Conservation (phyloP, 768 basidiomycete species). For the Collybia sordida region DNA sequence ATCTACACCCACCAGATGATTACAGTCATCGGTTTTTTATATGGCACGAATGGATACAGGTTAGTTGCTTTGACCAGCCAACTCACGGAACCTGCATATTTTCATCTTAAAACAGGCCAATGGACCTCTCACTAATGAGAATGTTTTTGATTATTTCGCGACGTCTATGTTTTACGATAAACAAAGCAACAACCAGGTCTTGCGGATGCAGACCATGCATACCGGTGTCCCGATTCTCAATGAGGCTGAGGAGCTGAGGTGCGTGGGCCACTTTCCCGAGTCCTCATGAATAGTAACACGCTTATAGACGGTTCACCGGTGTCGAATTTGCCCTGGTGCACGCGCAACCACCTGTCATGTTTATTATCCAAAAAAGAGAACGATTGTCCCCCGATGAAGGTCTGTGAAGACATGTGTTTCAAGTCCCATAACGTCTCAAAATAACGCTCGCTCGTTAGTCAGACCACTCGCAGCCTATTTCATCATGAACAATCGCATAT, state of each 20-base stretch:
- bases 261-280: constrained; percentile 21
- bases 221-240: constrained; percentile 74
- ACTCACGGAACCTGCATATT: too few relatives aligned
- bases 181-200: constrained; percentile 87
- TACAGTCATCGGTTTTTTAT: constrained; percentile 84
- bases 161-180: constrained; percentile 94
- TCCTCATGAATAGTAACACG: background rate
- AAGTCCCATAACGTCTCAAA: constrained; percentile 7
- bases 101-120: constrained; percentile 49
- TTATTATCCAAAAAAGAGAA: constrained; percentile 89
- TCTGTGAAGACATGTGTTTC: constrained; percentile 28
- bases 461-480: constrained; percentile 82
- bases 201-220: constrained; percentile 93
- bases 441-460: constrained; percentile 39
- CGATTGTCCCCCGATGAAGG: constrained; percentile 83
- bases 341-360: constrained; percentile 75
- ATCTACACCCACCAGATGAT: constrained; percentile 80
- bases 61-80: constrained; percentile 17
- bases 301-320: constrained; percentile 76
- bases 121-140: constrained; percentile 72
- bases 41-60: constrained; percentile 91
- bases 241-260: constrained; percentile 88
- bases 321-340: constrained; percentile 87
- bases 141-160: constrained; percentile 88
- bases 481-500: constrained; percentile 86